Evolutionary conservation across 805 yeast species (phyloP).

Genomic region (Candida sanyiensis): DNA sequence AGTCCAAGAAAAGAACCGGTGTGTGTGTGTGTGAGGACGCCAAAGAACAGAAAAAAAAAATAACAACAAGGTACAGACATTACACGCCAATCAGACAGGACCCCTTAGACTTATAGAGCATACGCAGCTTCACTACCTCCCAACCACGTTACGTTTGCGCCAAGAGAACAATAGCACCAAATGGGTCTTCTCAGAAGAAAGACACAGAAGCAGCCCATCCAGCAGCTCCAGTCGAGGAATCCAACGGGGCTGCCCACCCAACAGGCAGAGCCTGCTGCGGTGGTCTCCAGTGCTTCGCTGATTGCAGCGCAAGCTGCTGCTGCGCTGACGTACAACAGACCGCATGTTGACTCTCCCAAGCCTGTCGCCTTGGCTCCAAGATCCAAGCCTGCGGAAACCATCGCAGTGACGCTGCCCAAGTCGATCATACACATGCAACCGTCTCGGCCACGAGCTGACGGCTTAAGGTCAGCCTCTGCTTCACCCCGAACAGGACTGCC

Average conservation of each 20-base stretch:
- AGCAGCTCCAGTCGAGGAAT: slow-evolving; percentile 19
- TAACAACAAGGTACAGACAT: too few relatives aligned
- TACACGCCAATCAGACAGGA: too few relatives aligned
- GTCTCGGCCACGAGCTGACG: too few relatives aligned
- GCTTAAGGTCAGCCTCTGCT: not conserved
- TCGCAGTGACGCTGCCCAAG: not conserved
- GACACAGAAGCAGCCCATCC: slow-evolving; percentile 14
- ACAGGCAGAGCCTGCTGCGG: not conserved
- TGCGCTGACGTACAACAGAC: slow-evolving; percentile 7
- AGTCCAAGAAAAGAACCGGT: too few relatives aligned
- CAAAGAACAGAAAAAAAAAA: too few relatives aligned
- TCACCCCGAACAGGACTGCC: slow-evolving; percentile 3
- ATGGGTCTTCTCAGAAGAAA: slow-evolving; percentile 23
- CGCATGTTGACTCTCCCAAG: not conserved
- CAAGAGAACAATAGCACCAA: too few relatives aligned
- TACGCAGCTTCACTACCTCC: too few relatives aligned
- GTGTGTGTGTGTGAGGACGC: too few relatives aligned
- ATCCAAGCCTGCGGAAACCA: not conserved
- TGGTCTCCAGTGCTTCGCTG: slow-evolving; percentile 10
- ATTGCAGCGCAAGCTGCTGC: slow-evolving; percentile 27
- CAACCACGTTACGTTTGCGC: too few relatives aligned
- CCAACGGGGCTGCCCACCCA: slow-evolving; percentile 21
- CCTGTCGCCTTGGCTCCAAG: not conserved
- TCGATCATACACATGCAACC: too few relatives aligned
- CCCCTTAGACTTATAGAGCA: too few relatives aligned